Evolutionary conservation across 1,284 basidiomycete species (phyloP).

Genomic region (Tylopilus sp.): DNA sequence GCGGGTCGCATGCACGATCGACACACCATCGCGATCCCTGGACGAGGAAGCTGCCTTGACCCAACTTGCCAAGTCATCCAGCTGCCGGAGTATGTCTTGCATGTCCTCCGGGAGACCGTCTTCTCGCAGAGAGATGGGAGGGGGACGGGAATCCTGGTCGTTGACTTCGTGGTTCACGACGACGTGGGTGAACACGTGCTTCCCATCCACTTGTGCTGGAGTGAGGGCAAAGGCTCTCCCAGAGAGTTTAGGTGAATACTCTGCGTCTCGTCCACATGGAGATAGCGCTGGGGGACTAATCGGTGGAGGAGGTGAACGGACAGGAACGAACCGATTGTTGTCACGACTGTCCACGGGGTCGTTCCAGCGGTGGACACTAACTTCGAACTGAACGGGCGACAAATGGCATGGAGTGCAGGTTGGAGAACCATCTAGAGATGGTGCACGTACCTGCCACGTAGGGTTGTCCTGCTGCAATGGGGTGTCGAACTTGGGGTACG

Average conservation of each 20-base stretch:
- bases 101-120: constrained; percentile 40
- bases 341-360: constrained; percentile 1
- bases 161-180: constrained; percentile 17
- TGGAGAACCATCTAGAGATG: not conserved
- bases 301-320: constrained; percentile 29
- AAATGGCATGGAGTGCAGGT: constrained; percentile 12
- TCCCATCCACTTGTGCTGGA: constrained; percentile 24
- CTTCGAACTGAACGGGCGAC: constrained; percentile 15
- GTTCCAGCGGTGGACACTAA: constrained; percentile 2
- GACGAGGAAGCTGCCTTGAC: constrained; percentile 35
- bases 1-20: constrained; percentile 14
- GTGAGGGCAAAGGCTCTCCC: constrained; percentile 29
- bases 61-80: constrained; percentile 43
- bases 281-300: constrained; percentile 27
- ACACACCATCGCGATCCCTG: constrained; percentile 7
- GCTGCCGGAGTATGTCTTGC: constrained; percentile 36
- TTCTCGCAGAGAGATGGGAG: not conserved
- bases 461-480: not conserved
- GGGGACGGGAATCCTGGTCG: not conserved
- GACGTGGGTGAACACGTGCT: constrained; percentile 28
- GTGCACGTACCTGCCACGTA: constrained; percentile 8
- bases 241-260: constrained; percentile 26
- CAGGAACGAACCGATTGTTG: constrained; percentile 11
- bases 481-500: constrained; percentile 22
- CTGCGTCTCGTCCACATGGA: constrained; percentile 7